Percentiles rank a stretch among this genome's conserved stretches.
Evolutionary conservation across 2,329 filamentous ascomycete genomes (phyloP).

Genomic region (Aspergillus pseudotamarii): DNA sequence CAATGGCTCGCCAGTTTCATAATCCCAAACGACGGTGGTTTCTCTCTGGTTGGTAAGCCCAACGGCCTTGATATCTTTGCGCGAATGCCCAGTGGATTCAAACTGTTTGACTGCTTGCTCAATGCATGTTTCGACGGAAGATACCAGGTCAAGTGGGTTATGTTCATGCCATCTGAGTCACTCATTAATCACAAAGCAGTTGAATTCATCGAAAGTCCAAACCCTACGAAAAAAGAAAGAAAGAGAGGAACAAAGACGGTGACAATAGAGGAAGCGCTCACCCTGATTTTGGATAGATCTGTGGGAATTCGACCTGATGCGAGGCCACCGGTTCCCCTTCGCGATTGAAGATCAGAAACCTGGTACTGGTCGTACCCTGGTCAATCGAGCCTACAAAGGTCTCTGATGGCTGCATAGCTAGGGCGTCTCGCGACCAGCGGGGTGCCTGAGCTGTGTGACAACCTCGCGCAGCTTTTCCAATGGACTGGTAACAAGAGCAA

Average conservation of each 20-base stretch:
- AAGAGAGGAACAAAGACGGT: constrained; percentile 30
- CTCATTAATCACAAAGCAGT: neutral
- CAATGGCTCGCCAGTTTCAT: constrained; percentile 74
- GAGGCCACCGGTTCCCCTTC: constrained; percentile 75
- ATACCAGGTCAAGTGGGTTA: constrained; percentile 73
- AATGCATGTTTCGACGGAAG: constrained; percentile 76
- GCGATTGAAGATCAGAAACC: constrained; percentile 86
- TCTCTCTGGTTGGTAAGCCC: constrained; percentile 92
- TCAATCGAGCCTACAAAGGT: constrained; percentile 82
- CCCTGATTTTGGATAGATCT: constrained; percentile 83
- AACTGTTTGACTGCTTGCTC: constrained; percentile 72
- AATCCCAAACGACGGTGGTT: constrained; percentile 84
- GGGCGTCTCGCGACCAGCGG: neutral
- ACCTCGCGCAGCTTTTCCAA: neutral
- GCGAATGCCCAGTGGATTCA: constrained; percentile 64
- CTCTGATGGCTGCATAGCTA: constrained; percentile 29
- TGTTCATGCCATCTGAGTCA: constrained; percentile 80
- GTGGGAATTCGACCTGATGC: constrained; percentile 83
- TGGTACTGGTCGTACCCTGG: constrained; percentile 84
- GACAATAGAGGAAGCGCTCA: constrained; percentile 41
- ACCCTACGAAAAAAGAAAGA: neutral
- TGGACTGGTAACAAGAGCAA: neutral
- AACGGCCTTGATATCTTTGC: constrained; percentile 69
- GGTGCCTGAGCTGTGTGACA: neutral
- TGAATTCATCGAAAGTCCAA: neutral